These are phyloP conservation scores for Purpureocillium lavendulum DNA, from an alignment of 2,329 filamentous ascomycete species.

Conservation along the genomic window DNA sequence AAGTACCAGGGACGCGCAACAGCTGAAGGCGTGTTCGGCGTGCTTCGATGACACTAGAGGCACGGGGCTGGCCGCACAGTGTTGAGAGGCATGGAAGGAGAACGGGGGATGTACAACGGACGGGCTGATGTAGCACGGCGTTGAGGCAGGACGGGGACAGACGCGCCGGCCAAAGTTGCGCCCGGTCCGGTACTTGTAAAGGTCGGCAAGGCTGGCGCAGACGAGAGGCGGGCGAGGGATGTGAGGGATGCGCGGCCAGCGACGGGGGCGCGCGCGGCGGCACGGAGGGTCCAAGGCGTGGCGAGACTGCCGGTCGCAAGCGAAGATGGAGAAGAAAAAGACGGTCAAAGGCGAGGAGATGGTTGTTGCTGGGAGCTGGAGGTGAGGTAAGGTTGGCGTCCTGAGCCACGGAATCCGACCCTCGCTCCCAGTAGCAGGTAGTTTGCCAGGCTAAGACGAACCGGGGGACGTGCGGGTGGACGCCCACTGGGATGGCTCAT, in stretches of 20 bases:
- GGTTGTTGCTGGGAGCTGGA: neutral
- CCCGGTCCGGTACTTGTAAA: constrained; percentile 1
- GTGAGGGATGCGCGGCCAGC: neutral
- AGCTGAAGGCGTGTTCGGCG: too few relatives aligned
- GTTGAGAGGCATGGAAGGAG: neutral
- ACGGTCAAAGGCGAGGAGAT: constrained; percentile 1
- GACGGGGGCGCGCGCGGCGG: neutral
- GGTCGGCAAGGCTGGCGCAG: constrained; percentile 2
- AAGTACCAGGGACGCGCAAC: neutral
- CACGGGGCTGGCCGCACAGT: neutral
- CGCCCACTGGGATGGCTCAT: too few relatives aligned
- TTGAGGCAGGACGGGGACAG: constrained; percentile 1
- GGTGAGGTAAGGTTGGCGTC: neutral
- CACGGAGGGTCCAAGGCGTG: neutral
- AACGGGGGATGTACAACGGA: constrained; percentile 1
- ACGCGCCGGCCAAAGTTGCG: constrained; percentile 6
- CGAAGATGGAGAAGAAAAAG: constrained; percentile 1
- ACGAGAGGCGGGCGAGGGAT: neutral
- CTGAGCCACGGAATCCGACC: too few relatives aligned
- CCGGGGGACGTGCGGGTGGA: too few relatives aligned
- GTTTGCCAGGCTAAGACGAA: neutral
- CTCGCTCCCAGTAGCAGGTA: neutral
- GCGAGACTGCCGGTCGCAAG: neutral
- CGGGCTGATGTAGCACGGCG: constrained; percentile 4
- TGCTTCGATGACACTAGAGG: neutral